phyloP scores from a whole-genome alignment of 1,284 basidiomycete species.

The Puccinia hordei region DNA sequence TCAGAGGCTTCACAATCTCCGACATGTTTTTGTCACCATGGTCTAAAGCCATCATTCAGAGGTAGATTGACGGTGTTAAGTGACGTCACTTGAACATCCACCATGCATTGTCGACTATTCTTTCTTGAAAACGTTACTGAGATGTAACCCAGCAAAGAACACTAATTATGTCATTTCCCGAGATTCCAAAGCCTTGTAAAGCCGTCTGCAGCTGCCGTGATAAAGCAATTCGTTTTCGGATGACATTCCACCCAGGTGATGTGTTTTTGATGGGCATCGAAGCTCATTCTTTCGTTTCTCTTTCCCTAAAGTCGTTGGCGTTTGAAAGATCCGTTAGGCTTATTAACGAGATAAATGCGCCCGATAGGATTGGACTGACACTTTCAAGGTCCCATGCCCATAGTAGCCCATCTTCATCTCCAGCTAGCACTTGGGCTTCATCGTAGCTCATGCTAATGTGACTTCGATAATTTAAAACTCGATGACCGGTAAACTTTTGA shows the following conservation, averaged over 20 bases:
- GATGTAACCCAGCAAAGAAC: not conserved
- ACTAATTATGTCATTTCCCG: conserved; percentile 12
- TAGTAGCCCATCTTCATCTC: conserved; percentile 83
- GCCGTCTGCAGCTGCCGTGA: conserved; percentile 76
- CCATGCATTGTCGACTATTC: too few species aligned
- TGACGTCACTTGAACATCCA: not conserved
- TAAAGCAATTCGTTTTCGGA: conserved; percentile 75
- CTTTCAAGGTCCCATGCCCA: conserved; percentile 92
- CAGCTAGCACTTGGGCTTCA: conserved; percentile 78
- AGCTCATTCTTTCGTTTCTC: conserved; percentile 65
- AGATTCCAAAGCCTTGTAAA: conserved; percentile 55
- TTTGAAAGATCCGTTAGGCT: not conserved
- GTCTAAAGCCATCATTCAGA: too few species aligned
- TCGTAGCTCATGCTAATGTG: conserved; percentile 76
- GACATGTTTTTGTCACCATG: too few species aligned
- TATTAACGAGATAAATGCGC: not conserved
- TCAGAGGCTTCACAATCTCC: too few species aligned
- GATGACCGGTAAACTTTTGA: conserved; percentile 79
- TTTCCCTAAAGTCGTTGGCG: conserved; percentile 65
- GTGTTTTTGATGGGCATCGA: conserved; percentile 77
- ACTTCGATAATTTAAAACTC: conserved; percentile 73
- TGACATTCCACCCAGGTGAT: conserved; percentile 89
- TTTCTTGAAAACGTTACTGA: too few species aligned
- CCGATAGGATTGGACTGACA: conserved; percentile 63
- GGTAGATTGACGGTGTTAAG: not conserved